Base-by-base conservation (phyloP, 2,329 filamentous ascomycete species). In the Myriosclerotinia duriaeana region DNA sequence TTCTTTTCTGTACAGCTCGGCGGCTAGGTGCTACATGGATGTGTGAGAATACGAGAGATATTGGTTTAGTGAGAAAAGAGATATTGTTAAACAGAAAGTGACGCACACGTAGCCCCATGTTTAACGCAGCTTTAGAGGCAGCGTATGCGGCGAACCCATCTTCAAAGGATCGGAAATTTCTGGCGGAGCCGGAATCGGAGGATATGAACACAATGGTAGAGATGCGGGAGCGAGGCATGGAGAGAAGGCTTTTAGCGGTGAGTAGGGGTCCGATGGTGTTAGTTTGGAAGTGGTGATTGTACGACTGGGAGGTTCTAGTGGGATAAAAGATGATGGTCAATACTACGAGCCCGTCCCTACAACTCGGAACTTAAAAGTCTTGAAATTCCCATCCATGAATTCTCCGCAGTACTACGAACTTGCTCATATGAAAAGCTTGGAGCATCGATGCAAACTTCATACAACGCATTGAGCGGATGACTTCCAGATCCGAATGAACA, bases 191-290 rank as follows among this genome's bases (percentile, higher is more conserved):
- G 0, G 82, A 84, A 72, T 86, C 84, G 22, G 80, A 83, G 14
- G 84, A 85, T 74, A 86, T 85, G 78, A 87, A 84, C 40, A 81
- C 78, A 12, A 86, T 79, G 22, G 79, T 82, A 1, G 66, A 63
- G 66, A 75, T 72, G 11, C 64, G 26, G 56, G 71, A 68, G 22
- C 26, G 20, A 20, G 66, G 63, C 17, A 65, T 66, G 3, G 69
- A 69, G 58, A 86, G 78, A 4, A 86, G 76, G 64, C 80, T 80
- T 67, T 85, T 82, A 2, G 84, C 84, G 48, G 80, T 79, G 67
- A 86, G 80, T 67, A 86, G 83, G n/a, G 84, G 84, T 0, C 84
- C 84, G 65, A 87, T 83, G 20, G 83, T 84, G 73, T 86, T 86
- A 52, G 83, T 85, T 64, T 84, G 79, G 5, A 86, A 77, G 70